phyloP scores from a whole-genome alignment of 2,329 filamentous ascomycete genomes.

The Botrytis galanthina region DNA sequence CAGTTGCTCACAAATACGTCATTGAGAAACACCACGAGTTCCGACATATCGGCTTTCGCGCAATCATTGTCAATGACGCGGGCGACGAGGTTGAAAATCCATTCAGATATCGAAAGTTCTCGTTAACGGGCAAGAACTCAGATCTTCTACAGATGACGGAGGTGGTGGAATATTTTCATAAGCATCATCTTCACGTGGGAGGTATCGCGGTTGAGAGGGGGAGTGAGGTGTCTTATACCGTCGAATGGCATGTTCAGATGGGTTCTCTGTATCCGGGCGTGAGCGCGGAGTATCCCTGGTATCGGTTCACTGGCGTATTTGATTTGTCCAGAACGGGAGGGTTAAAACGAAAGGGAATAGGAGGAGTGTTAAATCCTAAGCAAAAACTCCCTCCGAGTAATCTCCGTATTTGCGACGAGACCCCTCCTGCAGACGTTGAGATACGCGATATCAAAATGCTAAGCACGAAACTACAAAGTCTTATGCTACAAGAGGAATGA shows the following conservation, averaged over 20 bases:
- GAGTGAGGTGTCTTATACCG: not conserved
- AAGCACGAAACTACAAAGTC: not conserved
- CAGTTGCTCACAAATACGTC: not conserved
- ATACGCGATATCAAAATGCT: not conserved
- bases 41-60: not conserved
- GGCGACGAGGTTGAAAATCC: slow-evolving; percentile 3
- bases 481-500: slow-evolving; percentile 1
- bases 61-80: not conserved
- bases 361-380: not conserved
- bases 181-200: not conserved
- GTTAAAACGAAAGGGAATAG: not conserved
- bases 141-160: not conserved
- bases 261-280: not conserved
- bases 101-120: not conserved
- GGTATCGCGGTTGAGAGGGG: not conserved
- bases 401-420: not conserved
- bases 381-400: not conserved
- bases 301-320: not conserved
- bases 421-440: not conserved
- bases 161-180: not conserved
- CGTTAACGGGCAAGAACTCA: too few species aligned
- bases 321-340: not conserved
- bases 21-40: not conserved
- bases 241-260: not conserved
- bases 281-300: not conserved